Evolutionary conservation across 2,329 filamentous ascomycete genomes (phyloP), one percentile per base, ranked within the genome.

Genomic region (Domatiomyces catenatus): DNA sequence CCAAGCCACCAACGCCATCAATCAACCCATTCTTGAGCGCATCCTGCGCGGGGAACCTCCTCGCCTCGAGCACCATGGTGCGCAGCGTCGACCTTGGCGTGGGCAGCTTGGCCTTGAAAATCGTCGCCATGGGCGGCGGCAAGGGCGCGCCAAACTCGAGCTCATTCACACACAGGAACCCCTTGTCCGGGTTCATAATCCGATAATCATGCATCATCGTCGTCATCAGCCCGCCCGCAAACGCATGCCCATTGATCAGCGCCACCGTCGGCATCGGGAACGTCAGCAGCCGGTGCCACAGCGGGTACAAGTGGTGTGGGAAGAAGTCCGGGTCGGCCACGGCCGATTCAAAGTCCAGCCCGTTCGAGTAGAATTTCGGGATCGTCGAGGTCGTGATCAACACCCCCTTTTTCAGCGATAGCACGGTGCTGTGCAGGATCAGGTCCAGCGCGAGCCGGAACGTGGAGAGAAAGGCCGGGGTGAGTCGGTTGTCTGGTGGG

Each of bases 201-300:
- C 86, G 78, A 69, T 92, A 92, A 68, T 90, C 85, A 67, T 89
- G 84, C 67, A 84, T 79, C 76, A 87, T 85, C 52, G 84, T 78
- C 8, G 84, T 71, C 81, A 92, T 89, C 54, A 89, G 71, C n/a
- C 84, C 86, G 45, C 79, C 86, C 5, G 86, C 86, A 64, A 88
- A 92, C 50, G 81, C 79, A 65, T 93, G 86, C 19, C 86, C 86
- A 59, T 86, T 87, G 50, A 90, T 62, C 7, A 88, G 71, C n/a
- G 84, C 81, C 47, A 92, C 67, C 2, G 85, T 92, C 20, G 86
- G 86, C 84, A 89, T 87, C 12, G 85, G 84, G 62, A 80, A 90
- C 49, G 78, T 81, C 53, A 84, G 62, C 26, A 88, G 67, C 5
- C 83, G 72, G 42, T 71, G 69, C 70, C 81, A 88, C 1, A 89